Base-by-base conservation (phyloP, 306 rosid species). In the Begonia masoniana region DNA sequence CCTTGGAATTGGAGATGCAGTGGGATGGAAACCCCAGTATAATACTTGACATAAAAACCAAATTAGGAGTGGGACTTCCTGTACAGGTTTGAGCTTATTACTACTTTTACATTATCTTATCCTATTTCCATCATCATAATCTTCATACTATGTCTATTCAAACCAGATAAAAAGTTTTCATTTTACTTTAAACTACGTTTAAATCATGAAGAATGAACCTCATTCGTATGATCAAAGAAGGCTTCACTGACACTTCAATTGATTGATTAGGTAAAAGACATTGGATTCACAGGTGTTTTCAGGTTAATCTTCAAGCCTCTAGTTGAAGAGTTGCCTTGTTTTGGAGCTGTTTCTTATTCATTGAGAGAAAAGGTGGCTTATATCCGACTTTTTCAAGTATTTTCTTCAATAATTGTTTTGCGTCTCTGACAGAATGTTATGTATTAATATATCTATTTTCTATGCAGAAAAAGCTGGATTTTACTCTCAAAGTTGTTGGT, bases 261-360 rank as follows among this genome's bases (percentile, higher is more conserved):
- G 75, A 71, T 73, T 68, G 41, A 76, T 54, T 71, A 91, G 97
- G 97, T 91, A 69, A 91, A 91, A 85, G 62, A 85, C 74, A 74
- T 91, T 81, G 92, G 88, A 83, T 83, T 91, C 92, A 85, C 97
- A 69, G 97, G 97, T 74, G 94, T 85, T 76, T 91, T 85, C 88
- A 85, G 94, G 89, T 75, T 91, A 79, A 85, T 91, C 60, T 86
- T 91, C 81, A 85, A 83, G 63, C 97, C 96, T 39, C 82, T 91
- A 54, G 91, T 85, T 55, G 62, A 75, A n/a, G 84, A 78, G 48
- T 81, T 91, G 54, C 97, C 97, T 48, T 75, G 71, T 61, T 91
- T 91, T 71, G 96, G 96, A 72, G 97, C 97, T 51, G 66, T 91
- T 57, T 65, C 71, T 58, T 85, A 69, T 75, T 91, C 97, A 65